A percentile compares a stretch with the other conserved stretches of the same genome.
These are phyloP conservation scores for Saccharomyces paradoxus DNA, from an alignment of 805 yeast species.

Conservation along the genomic window DNA sequence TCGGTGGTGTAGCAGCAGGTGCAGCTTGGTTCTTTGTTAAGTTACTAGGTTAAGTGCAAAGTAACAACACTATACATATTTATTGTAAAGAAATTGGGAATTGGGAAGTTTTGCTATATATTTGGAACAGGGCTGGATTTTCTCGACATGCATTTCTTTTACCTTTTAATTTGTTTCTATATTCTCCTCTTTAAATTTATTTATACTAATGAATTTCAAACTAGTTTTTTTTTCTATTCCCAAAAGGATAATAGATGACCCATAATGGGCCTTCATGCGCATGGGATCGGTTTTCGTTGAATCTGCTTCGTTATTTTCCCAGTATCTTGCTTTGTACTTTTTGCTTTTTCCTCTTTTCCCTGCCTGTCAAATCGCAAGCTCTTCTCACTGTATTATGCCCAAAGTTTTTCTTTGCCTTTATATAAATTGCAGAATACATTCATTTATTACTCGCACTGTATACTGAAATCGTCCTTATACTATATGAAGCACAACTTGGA, in stretches of 20 bases:
- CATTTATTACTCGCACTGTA: background rate
- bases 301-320: background rate
- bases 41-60: constrained; percentile 40
- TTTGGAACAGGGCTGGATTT: background rate
- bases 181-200: background rate
- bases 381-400: no score
- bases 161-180: background rate
- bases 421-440: background rate
- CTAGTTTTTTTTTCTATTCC: background rate
- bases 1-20: constrained; percentile 96
- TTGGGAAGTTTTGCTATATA: background rate
- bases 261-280: background rate
- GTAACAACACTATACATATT: background rate
- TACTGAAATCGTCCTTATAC: background rate
- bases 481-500: background rate
- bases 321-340: background rate
- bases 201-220: background rate
- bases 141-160: background rate
- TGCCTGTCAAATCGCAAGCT: no score
- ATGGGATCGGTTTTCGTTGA: background rate
- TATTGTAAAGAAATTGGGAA: background rate
- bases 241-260: background rate
- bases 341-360: background rate
- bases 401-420: background rate
- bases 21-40: constrained; percentile 91